phyloP scores from a whole-genome alignment of 352 stramenopile genomes.

The Globisporangium emineosum region DNA sequence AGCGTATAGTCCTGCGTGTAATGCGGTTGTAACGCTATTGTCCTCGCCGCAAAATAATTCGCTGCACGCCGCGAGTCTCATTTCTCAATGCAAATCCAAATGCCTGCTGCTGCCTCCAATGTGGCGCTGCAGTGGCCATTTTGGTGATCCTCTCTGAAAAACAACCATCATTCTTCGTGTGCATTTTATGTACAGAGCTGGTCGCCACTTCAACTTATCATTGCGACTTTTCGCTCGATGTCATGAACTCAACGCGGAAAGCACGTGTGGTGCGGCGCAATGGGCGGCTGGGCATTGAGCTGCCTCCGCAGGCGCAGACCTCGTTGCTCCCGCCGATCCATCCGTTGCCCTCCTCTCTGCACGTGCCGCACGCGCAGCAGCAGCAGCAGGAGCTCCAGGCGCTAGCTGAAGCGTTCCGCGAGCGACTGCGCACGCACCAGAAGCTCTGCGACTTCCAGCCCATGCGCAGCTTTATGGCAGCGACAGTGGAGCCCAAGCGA shows the following conservation, averaged over 20 bases:
- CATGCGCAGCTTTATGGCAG: background rate
- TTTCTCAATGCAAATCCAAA: too few species aligned
- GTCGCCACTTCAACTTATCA: background rate
- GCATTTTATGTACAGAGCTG: background rate
- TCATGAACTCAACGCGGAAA: conserved; percentile 8
- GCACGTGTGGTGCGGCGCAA: conserved; percentile 16
- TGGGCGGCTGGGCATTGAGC: conserved; percentile 21
- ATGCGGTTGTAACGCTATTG: background rate
- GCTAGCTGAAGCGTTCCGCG: conserved; percentile 20
- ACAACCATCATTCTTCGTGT: background rate
- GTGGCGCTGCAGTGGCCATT: too few species aligned
- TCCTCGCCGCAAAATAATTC: too few species aligned
- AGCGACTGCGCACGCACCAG: conserved; percentile 19
- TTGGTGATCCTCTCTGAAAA: too few species aligned
- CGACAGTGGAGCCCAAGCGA: background rate
- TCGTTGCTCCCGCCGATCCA: conserved; percentile 19
- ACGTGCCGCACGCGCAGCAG: conserved; percentile 7
- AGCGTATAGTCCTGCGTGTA: background rate
- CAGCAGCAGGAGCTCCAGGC: conserved; percentile 21
- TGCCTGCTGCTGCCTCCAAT: too few species aligned
- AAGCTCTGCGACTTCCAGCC: conserved; percentile 18
- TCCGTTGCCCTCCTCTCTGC: background rate
- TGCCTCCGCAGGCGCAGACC: background rate
- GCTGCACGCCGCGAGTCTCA: too few species aligned
- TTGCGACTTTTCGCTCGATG: conserved; percentile 1